Percentiles rank a stretch among this genome's conserved stretches.
These are phyloP conservation scores for Trichosporon sp. DNA, from an alignment of 1,284 basidiomycete species.

Conservation along the genomic window DNA sequence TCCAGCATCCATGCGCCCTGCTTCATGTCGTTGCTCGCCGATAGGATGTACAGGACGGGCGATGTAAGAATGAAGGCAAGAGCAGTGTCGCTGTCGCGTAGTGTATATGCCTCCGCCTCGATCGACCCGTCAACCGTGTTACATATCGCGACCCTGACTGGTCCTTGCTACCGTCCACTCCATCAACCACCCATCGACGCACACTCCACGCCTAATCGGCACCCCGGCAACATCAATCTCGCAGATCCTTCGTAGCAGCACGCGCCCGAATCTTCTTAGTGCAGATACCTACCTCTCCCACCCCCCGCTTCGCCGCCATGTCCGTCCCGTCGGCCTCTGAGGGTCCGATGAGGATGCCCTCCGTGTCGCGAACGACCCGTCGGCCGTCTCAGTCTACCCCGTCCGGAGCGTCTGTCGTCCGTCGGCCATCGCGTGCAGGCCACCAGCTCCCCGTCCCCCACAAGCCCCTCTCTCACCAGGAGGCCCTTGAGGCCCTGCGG, in stretches of 20 bases:
- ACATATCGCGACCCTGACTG: slow-evolving; percentile 19
- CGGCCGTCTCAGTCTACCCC: slow-evolving; percentile 29
- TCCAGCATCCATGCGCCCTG: no score
- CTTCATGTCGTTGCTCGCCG: no score
- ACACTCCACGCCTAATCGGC: background rate
- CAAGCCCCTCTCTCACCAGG: slow-evolving; percentile 62
- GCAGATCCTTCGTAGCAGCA: background rate
- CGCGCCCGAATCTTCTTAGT: no score
- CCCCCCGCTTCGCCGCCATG: background rate
- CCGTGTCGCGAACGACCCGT: slow-evolving; percentile 28
- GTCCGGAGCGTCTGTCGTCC: slow-evolving; percentile 31
- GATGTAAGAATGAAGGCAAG: background rate
- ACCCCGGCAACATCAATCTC: background rate
- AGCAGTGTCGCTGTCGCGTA: background rate
- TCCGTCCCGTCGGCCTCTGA: slow-evolving; percentile 15
- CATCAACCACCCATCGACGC: background rate
- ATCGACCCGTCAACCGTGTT: slow-evolving; percentile 21
- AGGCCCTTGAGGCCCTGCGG: slow-evolving; percentile 75
- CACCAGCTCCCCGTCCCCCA: slow-evolving; percentile 45
- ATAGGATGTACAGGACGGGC: no score
- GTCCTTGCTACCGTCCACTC: slow-evolving; percentile 1
- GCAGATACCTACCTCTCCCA: background rate
- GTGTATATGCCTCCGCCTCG: slow-evolving; percentile 17
- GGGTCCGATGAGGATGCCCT: slow-evolving; percentile 26
- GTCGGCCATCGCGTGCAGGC: slow-evolving; percentile 48